These are phyloP conservation scores for Pichia sp. DNA, from an alignment of 1,139 yeast species.

Conservation along the genomic window DNA sequence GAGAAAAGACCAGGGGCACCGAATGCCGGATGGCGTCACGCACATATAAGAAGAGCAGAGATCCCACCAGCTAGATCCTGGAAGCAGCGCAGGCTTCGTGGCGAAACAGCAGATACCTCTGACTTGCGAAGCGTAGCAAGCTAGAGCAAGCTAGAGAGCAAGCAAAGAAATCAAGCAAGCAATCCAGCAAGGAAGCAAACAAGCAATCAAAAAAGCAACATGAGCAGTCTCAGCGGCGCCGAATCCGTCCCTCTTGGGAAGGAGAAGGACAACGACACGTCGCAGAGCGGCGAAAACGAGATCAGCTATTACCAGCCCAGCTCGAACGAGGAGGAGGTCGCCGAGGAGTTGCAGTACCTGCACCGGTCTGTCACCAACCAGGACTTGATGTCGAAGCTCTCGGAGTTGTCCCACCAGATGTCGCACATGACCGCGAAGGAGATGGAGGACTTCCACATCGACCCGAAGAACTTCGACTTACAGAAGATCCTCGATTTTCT, in stretches of 20 bases:
- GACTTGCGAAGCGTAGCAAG: too few species aligned
- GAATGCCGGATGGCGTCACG: too few species aligned
- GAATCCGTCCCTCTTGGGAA: neutral
- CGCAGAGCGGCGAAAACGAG: neutral
- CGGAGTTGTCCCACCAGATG: constrained; percentile 25
- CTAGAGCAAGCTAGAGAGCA: too few species aligned
- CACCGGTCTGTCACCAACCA: constrained; percentile 7
- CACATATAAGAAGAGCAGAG: too few species aligned
- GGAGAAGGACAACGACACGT: neutral
- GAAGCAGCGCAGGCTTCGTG: too few species aligned
- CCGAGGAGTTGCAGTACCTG: constrained; percentile 1
- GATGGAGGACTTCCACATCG: constrained; percentile 26
- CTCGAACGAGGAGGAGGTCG: neutral
- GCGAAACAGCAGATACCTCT: too few species aligned
- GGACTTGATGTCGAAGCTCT: constrained; percentile 27
- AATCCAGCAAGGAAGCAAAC: too few species aligned
- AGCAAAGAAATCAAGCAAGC: too few species aligned
- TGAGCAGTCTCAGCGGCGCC: neutral
- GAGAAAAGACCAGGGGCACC: too few species aligned
- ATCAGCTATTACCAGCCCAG: neutral
- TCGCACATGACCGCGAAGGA: constrained; percentile 26
- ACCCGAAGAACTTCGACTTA: constrained; percentile 34
- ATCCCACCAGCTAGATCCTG: too few species aligned
- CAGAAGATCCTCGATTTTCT: constrained; percentile 31
- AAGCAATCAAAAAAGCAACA: neutral